Evolutionary conservation across 768 basidiomycete genomes (phyloP), one percentile per base, ranked within the genome.

Genomic region (Boletus sp.): DNA sequence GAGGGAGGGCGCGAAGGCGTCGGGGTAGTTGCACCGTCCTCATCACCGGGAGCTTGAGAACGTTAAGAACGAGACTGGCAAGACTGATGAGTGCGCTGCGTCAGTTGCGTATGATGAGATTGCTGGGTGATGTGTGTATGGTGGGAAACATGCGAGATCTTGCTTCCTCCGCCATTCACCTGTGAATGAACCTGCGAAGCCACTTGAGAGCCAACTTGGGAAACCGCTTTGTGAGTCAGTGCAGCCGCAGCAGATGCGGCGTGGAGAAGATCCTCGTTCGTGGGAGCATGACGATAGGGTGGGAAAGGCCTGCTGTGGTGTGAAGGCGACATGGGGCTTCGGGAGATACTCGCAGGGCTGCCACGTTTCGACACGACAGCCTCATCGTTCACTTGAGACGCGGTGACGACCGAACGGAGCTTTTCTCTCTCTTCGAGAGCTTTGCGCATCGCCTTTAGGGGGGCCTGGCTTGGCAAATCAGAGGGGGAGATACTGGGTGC

Each of bases 211-310:
- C 63, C 60, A 7, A 62, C 56, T 32, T 62, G 68, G 50, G 68
- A 71, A 27, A 23, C 11, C 0, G 68, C 68, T 44, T 57, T 61
- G 29, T 64, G 60, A n/a, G 56, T 21, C 32, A 46, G 68, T 8
- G 44, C 32, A 21, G 69, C 61, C 21, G 70, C 59, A 6, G 66
- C 56, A 9, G 58, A n/a, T 9, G 82, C 83, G 25, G 84, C 83
- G 57, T 55, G 50, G 15, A 85, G 76, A 15, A 87, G 66, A 64
- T 87, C 85, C 63, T 84, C 85, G 15, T 74, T 74, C 2, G 85
- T 88, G 0, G 85, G 75, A 4, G 78, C 85, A 66, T 85, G 82
- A 13, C 85, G 79, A 68, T 85, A 88, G 14, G 86, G 86, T 7
- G 86, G 86, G 63, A 87, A 88, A 0, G 84, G 83, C 27, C 84